phyloP scores from a whole-genome alignment of 108 stramenopile species.

The Cyclotella baltica region DNA sequence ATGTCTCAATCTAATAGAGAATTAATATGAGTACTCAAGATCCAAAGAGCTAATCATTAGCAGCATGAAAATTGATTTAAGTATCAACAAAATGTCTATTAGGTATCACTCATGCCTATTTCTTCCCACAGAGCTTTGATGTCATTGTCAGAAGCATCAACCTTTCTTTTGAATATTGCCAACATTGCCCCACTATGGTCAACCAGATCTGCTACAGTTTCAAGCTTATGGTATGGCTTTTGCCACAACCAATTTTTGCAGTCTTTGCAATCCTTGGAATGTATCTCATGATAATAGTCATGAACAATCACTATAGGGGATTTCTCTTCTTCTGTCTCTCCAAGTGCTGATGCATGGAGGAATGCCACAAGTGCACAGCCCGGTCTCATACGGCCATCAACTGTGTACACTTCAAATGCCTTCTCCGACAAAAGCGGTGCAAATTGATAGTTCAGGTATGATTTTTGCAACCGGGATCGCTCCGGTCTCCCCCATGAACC shows the following conservation, averaged over 20 bases:
- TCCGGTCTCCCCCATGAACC: constrained; percentile 44
- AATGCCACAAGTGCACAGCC: constrained; percentile 43
- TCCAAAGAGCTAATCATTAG: too few species aligned
- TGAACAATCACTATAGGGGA: constrained; percentile 40
- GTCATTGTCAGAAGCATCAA: constrained; percentile 11
- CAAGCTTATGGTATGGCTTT: constrained; percentile 9
- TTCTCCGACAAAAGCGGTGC: constrained; percentile 48
- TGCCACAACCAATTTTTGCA: constrained; percentile 21
- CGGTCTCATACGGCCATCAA: constrained; percentile 55
- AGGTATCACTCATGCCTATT: constrained; percentile 16
- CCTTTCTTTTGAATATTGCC: constrained; percentile 23
- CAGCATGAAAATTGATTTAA: too few species aligned
- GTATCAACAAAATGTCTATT: too few species aligned
- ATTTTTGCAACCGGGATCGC: constrained; percentile 20
- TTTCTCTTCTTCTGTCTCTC: constrained; percentile 25
- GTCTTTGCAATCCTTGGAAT: constrained; percentile 1
- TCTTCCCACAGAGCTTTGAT: constrained; percentile 22
- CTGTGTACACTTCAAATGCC: constrained; percentile 61
- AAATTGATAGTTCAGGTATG: constrained; percentile 45
- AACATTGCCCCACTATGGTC: constrained; percentile 26
- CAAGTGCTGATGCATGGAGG: constrained; percentile 44
- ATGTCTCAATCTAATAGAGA: too few species aligned
- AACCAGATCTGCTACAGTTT: constrained; percentile 19
- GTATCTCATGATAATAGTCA: constrained; percentile 35
- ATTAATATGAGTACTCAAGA: too few species aligned